phyloP scores from a whole-genome alignment of 2,329 filamentous ascomycete genomes.

The Aciculosporium take region DNA sequence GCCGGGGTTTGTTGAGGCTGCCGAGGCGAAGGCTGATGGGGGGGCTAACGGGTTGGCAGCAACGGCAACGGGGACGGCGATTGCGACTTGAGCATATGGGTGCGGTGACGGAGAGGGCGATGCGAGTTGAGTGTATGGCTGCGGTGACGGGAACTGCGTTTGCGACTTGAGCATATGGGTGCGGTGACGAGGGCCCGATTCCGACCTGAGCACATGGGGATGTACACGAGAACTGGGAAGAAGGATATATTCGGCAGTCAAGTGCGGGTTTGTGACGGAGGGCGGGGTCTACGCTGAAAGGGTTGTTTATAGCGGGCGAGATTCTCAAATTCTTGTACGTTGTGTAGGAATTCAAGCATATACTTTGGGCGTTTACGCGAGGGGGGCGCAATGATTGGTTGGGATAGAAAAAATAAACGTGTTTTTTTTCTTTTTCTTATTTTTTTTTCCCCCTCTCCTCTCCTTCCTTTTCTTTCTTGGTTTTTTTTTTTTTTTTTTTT shows the following conservation, averaged over 20 bases:
- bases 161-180: too few relatives aligned
- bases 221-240: too few relatives aligned
- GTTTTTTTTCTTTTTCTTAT: not conserved
- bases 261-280: too few relatives aligned
- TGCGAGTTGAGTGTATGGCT: too few relatives aligned
- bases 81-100: slow-evolving; percentile 19
- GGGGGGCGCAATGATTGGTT: not conserved
- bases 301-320: not conserved
- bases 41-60: slow-evolving; percentile 9
- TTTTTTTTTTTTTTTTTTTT: not conserved
- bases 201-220: too few relatives aligned
- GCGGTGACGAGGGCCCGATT: too few relatives aligned
- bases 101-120: not conserved
- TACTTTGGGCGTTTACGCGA: not conserved
- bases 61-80: slow-evolving; percentile 13
- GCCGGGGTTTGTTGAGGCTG: slow-evolving; percentile 32
- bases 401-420: not conserved
- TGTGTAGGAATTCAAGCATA: not conserved
- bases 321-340: not conserved
- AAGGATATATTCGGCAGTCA: too few relatives aligned
- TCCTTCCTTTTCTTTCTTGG: not conserved
- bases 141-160: too few relatives aligned
- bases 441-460: not conserved
- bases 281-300: too few relatives aligned
- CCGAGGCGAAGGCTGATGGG: slow-evolving; percentile 13